These are phyloP conservation scores for Juncus effusus DNA, from an alignment of 176 grass and related monocot species.

Conservation along the genomic window DNA sequence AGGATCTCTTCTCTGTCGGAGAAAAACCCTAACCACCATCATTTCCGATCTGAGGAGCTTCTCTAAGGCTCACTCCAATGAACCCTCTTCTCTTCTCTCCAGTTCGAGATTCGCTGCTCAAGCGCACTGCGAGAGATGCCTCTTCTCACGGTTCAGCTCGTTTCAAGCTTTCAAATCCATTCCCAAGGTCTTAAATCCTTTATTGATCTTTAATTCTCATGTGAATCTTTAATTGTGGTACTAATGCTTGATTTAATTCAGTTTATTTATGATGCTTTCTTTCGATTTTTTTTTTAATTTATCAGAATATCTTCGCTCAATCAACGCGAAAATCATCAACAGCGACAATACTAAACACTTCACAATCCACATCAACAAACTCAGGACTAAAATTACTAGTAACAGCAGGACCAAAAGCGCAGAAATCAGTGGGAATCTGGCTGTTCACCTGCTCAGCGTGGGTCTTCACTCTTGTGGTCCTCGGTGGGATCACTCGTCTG, in stretches of 20 bases:
- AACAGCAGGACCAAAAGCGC: slow-evolving; percentile 62
- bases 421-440: slow-evolving; percentile 86
- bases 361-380: slow-evolving; percentile 31
- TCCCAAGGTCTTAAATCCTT: slow-evolving; percentile 23
- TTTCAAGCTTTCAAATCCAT: slow-evolving; percentile 53
- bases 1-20: slow-evolving; percentile 61
- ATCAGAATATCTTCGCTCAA: slow-evolving; percentile 38
- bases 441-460: slow-evolving; percentile 87
- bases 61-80: slow-evolving; percentile 18
- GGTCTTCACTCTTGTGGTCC: slow-evolving; percentile 91
- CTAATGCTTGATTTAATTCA: background rate
- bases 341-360: slow-evolving; percentile 39
- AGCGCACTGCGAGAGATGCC: slow-evolving; percentile 14
- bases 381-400: slow-evolving; percentile 74
- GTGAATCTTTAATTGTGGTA: background rate
- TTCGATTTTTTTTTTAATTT: background rate
- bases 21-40: slow-evolving; percentile 29
- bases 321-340: slow-evolving; percentile 54
- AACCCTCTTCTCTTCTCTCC: slow-evolving; percentile 10
- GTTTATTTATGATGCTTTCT: background rate
- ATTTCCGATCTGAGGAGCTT: slow-evolving; percentile 29
- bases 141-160: slow-evolving; percentile 29
- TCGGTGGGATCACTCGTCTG: slow-evolving; percentile 86
- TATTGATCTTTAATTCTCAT: background rate
- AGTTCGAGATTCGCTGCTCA: slow-evolving; percentile 21